phyloP scores from a whole-genome alignment of 306 rosid genomes.

The Cucumis sativus region DNA sequence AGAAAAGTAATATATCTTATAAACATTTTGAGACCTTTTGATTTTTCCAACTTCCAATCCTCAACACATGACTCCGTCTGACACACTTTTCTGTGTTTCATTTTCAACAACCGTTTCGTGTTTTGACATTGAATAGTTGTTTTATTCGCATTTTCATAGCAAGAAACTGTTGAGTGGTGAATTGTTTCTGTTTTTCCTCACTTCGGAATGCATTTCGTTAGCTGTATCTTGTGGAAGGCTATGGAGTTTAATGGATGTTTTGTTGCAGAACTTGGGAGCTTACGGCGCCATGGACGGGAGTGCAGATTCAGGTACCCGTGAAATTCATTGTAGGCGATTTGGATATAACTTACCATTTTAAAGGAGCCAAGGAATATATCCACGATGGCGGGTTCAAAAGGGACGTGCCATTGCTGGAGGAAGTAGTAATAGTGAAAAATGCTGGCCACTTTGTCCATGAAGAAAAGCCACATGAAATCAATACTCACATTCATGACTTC shows the following conservation, averaged over 20 bases:
- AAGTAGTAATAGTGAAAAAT: neutral
- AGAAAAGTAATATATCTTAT: too few species aligned
- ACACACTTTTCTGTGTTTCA: neutral
- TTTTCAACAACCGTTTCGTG: neutral
- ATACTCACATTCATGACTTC: neutral
- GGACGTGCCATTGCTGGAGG: neutral
- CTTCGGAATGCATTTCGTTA: neutral
- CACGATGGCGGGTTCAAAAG: neutral
- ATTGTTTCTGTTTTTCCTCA: neutral
- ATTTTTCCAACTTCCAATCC: too few species aligned
- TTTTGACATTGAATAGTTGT: neutral
- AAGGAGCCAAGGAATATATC: neutral
- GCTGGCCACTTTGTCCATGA: neutral
- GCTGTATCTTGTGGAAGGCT: neutral
- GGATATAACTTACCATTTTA: neutral
- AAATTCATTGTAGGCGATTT: neutral
- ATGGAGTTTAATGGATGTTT: neutral
- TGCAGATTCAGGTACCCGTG: neutral
- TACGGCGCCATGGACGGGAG: neutral
- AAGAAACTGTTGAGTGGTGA: neutral
- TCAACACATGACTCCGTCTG: neutral
- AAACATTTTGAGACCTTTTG: too few species aligned
- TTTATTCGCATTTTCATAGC: neutral
- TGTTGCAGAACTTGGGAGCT: slow-evolving; percentile 2
- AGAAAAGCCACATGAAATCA: slow-evolving; percentile 1